These are phyloP conservation scores for Beauveria bassiana DNA, from an alignment of 2,329 filamentous ascomycete genomes.

Conservation along the genomic window DNA sequence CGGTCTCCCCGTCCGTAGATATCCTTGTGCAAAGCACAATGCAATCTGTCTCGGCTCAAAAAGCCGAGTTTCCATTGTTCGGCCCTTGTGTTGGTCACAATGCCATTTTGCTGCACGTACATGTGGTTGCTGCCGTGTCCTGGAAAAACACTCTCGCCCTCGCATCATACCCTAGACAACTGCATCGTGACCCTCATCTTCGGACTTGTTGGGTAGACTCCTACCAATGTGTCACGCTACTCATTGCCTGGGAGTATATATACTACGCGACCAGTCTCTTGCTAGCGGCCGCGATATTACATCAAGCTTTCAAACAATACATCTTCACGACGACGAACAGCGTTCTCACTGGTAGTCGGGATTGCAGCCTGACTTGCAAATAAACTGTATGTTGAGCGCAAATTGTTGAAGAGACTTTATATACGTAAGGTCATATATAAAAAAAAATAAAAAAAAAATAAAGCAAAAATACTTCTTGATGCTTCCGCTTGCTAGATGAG, in stretches of 20 bases:
- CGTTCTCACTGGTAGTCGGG: no score
- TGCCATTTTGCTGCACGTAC: neutral
- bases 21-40: neutral
- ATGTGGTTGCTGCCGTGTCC: neutral
- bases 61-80: neutral
- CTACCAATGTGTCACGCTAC: neutral
- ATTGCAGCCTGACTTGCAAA: neutral
- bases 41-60: neutral
- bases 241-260: no score
- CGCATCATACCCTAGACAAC: neutral
- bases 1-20: accelerated
- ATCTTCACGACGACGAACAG: no score
- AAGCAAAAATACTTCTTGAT: neutral
- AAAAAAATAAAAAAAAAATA: neutral
- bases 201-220: neutral
- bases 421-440: neutral
- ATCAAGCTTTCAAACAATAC: neutral
- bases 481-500: neutral
- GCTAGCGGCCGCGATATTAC: neutral
- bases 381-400: neutral
- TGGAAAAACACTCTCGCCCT: neutral
- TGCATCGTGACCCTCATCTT: neutral
- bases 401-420: neutral
- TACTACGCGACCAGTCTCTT: neutral
- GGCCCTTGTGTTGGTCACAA: neutral